Evolutionary conservation across 2,329 filamentous ascomycete species (phyloP).

Genomic region (Aaosphaeria pasadenensis): DNA sequence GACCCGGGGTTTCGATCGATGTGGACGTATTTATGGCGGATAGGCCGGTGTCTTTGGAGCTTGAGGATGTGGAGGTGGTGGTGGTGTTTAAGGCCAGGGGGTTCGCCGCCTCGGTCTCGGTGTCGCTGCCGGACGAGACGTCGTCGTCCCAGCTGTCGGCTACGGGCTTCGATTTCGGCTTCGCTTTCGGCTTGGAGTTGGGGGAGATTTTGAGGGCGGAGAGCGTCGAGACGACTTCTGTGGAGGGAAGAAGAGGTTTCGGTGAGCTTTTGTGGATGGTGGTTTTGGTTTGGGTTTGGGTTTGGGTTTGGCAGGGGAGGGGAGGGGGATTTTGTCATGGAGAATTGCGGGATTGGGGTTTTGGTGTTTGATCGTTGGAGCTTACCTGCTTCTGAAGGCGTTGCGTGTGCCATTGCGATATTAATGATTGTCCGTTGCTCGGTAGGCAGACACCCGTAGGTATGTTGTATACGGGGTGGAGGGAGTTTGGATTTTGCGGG

Average conservation of each 20-base stretch:
- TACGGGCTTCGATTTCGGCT: conserved; percentile 41
- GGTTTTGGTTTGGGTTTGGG: not conserved
- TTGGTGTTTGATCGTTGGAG: not conserved
- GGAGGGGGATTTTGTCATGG: not conserved
- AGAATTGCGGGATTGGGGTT: not conserved
- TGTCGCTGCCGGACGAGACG: conserved; percentile 37
- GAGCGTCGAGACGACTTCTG: conserved; percentile 38
- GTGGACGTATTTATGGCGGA: conserved; percentile 56
- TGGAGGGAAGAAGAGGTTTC: too few relatives aligned
- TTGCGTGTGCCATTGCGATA: conserved; percentile 14
- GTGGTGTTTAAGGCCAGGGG: conserved; percentile 14
- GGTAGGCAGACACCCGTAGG: too few relatives aligned
- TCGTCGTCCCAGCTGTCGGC: conserved; percentile 80
- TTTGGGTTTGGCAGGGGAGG: not conserved
- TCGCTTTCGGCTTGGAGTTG: conserved; percentile 31
- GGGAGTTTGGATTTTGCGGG: too few relatives aligned
- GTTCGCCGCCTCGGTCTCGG: conserved; percentile 25
- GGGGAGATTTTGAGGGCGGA: conserved; percentile 34
- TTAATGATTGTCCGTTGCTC: conserved; percentile 9
- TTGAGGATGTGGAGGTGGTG: conserved; percentile 14
- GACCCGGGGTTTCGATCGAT: conserved; percentile 18
- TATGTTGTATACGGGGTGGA: too few relatives aligned
- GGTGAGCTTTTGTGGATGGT: too few relatives aligned
- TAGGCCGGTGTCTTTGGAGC: conserved; percentile 41
- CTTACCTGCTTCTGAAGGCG: conserved; percentile 22